phyloP scores from a whole-genome alignment of 2,329 filamentous ascomycete species.

The Pezicula rhizophila region DNA sequence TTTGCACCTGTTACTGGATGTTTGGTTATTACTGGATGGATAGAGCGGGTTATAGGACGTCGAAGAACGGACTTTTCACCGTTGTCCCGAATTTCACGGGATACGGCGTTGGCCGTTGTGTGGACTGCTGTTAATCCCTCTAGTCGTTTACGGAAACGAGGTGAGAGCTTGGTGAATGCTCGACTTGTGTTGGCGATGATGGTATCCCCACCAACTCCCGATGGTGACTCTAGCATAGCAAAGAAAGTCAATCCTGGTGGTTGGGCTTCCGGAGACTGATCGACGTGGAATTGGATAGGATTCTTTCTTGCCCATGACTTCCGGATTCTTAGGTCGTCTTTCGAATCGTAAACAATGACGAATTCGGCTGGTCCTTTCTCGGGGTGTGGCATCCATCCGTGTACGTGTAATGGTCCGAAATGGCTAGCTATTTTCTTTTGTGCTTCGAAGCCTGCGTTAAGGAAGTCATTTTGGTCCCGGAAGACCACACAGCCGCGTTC shows the following conservation, averaged over 20 bases:
- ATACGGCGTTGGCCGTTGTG: conserved; percentile 51
- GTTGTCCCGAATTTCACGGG: conserved; percentile 65
- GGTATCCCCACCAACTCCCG: conserved; percentile 68
- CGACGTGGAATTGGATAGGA: conserved; percentile 79
- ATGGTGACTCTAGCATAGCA: conserved; percentile 72
- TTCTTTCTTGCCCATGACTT: conserved; percentile 39
- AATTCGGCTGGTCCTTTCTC: conserved; percentile 37
- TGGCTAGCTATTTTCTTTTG: conserved; percentile 64
- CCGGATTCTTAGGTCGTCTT: conserved; percentile 35
- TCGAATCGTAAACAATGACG: conserved; percentile 39
- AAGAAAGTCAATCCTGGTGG: conserved; percentile 83
- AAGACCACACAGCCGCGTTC: conserved; percentile 52
- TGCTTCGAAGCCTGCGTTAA: conserved; percentile 59
- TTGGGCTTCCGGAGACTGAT: conserved; percentile 79
- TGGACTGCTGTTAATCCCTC: conserved; percentile 75
- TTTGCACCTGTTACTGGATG: conserved; percentile 78
- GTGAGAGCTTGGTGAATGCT: conserved; percentile 72
- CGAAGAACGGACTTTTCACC: conserved; percentile 64
- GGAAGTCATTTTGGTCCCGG: conserved; percentile 60
- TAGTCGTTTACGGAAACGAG: conserved; percentile 68
- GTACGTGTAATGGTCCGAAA: conserved; percentile 74
- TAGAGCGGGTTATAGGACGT: conserved; percentile 65
- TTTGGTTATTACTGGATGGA: conserved; percentile 71
- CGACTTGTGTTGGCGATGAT: conserved; percentile 70
- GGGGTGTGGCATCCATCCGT: conserved; percentile 35